Evolutionary conservation across 2,329 filamentous ascomycete genomes (phyloP).

Genomic region (Lizonia empirigonia): DNA sequence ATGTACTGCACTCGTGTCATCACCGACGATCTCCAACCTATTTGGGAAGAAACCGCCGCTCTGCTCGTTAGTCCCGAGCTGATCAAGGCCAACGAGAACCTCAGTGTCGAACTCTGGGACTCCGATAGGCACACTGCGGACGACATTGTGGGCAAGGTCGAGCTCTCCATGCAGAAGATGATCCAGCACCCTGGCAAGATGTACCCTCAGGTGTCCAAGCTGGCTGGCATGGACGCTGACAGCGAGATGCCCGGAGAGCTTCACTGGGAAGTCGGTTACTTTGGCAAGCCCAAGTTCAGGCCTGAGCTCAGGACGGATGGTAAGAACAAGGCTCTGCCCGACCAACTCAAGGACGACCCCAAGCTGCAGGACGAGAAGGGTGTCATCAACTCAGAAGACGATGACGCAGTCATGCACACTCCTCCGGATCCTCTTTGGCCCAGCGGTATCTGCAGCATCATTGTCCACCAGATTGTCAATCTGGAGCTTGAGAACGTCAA

Average conservation of each 20-base stretch:
- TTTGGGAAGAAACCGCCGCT: conserved; percentile 88
- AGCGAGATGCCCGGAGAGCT: conserved; percentile 91
- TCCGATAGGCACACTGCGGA: conserved; percentile 91
- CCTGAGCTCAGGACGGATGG: conserved; percentile 85
- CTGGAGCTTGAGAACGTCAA: conserved; percentile 91
- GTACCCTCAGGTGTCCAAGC: conserved; percentile 85
- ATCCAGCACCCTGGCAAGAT: conserved; percentile 93
- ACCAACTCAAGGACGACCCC: conserved; percentile 72
- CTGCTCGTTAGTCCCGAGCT: conserved; percentile 86
- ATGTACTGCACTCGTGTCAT: conserved; percentile 98
- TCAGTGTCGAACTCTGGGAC: conserved; percentile 95
- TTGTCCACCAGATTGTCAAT: conserved; percentile 94
- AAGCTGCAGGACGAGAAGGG: conserved; percentile 90
- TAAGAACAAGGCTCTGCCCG: conserved; percentile 77
- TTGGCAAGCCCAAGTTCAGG: conserved; percentile 87
- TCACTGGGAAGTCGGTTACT: conserved; percentile 96
- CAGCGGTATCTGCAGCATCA: conserved; percentile 81
- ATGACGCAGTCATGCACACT: conserved; percentile 86
- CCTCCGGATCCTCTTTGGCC: conserved; percentile 97
- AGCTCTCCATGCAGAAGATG: conserved; percentile 91
- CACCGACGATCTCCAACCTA: conserved; percentile 88
- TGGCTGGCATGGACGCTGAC: conserved; percentile 80
- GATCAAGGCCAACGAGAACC: conserved; percentile 90
- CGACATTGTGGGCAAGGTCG: conserved; percentile 93
- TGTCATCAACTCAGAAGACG: conserved; percentile 70